Conservation (phyloP, 2,329 filamentous ascomycete species). For the Aspergillus viridinutans region DNA sequence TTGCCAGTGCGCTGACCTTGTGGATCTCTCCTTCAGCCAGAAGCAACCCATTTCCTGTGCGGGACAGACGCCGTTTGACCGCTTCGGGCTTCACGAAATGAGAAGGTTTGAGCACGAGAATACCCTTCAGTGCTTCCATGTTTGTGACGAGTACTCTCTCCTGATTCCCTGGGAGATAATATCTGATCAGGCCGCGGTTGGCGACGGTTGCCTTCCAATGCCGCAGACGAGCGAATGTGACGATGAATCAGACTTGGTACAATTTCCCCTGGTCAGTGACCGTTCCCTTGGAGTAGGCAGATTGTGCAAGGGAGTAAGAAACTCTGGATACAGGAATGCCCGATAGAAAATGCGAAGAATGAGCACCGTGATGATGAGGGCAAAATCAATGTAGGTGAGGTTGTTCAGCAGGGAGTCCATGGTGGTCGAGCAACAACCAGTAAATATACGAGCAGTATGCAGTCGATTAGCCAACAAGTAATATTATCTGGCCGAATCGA, state of each 20-base stretch:
- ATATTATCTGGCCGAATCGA: too few species aligned
- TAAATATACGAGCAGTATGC: too few species aligned
- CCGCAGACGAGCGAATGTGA: not conserved
- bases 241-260: not conserved
- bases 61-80: not conserved
- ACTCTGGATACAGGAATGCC: not conserved
- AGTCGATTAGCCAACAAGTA: too few species aligned
- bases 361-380: not conserved
- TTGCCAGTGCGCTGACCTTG: constrained; percentile 47
- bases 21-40: constrained; percentile 72
- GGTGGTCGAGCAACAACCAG: too few species aligned
- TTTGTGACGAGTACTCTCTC: not conserved
- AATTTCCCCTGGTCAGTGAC: not conserved
- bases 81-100: not conserved
- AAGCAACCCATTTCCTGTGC: constrained; percentile 42
- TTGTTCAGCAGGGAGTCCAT: not conserved
- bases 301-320: not conserved
- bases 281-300: not conserved
- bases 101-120: not conserved
- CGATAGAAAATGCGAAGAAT: not conserved
- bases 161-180: not conserved
- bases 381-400: not conserved
- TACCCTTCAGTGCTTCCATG: not conserved
- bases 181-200: not conserved
- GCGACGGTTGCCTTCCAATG: not conserved